phyloP scores from a whole-genome alignment of 495 filamentous ascomycete genomes.

The Aspergillus nidulans region DNA sequence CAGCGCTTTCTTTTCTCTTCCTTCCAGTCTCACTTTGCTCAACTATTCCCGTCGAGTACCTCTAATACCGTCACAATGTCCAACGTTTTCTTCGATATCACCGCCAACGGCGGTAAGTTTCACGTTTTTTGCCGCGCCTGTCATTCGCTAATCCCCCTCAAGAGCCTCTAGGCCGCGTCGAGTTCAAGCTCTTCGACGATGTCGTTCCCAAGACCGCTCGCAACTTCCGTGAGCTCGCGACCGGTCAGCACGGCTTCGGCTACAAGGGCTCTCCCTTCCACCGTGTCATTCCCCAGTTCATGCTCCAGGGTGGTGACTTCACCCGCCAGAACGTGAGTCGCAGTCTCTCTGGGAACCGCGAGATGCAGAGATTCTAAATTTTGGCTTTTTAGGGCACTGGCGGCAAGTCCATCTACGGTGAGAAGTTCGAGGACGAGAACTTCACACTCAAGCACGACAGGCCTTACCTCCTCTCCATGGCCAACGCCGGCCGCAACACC shows the following conservation, averaged over 20 bases:
- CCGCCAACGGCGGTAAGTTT: neutral
- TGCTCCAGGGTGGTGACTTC: conserved; percentile 99
- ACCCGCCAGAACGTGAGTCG: conserved; percentile 78
- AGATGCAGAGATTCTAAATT: conserved; percentile 7
- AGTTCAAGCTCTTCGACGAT: conserved; percentile 85
- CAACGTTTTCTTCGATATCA: conserved; percentile 6
- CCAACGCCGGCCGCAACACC: conserved; percentile 84
- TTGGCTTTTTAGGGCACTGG: conserved; percentile 62
- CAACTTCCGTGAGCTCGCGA: conserved; percentile 97
- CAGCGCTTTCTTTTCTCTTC: neutral
- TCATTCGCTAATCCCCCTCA: neutral
- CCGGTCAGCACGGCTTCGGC: conserved; percentile 78
- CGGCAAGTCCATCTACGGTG: conserved; percentile 94
- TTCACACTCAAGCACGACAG: conserved; percentile 78
- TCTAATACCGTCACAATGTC: neutral
- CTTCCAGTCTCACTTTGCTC: neutral
- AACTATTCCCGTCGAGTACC: neutral
- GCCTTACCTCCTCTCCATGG: conserved; percentile 93
- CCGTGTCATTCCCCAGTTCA: conserved; percentile 96
- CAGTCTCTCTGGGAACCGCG: neutral
- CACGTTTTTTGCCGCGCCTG: neutral
- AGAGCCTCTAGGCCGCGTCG: conserved; percentile 60
- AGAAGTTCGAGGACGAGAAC: conserved; percentile 97
- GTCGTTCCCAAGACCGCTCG: conserved; percentile 87
- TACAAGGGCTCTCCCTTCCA: conserved; percentile 93